Conservation (phyloP, 805 yeast genomes). For the Myxozyma melibiosi region DNA sequence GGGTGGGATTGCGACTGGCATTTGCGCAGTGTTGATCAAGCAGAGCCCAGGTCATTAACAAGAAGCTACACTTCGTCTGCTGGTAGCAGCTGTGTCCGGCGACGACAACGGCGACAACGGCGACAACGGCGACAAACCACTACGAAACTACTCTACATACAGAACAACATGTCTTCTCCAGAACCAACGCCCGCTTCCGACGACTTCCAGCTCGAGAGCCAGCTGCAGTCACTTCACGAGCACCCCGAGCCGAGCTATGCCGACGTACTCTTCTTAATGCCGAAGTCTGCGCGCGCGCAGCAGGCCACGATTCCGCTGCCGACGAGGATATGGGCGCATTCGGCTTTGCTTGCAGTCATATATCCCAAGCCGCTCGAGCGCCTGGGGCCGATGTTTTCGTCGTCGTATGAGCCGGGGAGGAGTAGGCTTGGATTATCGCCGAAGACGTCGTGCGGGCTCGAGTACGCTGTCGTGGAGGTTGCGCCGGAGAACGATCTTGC, state of each 20-base stretch:
- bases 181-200: background rate
- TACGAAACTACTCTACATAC: too few species aligned
- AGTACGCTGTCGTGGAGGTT: conserved; percentile 28
- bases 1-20: too few species aligned
- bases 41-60: too few species aligned
- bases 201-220: conserved; percentile 20
- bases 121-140: too few species aligned
- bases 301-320: conserved; percentile 26
- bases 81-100: too few species aligned
- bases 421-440: background rate
- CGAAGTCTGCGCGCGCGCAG: conserved; percentile 7
- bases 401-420: background rate
- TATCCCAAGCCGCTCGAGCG: conserved; percentile 18
- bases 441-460: conserved; percentile 14
- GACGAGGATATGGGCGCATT: conserved; percentile 30
- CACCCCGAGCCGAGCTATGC: conserved; percentile 27
- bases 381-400: conserved; percentile 16
- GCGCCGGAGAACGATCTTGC: conserved; percentile 26
- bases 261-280: conserved; percentile 32
- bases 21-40: too few species aligned
- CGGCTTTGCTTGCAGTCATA: conserved; percentile 24
- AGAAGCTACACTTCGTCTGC: too few species aligned
- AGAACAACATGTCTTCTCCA: conserved; percentile 3
- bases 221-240: conserved; percentile 24
- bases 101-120: too few species aligned